Conservation (phyloP, 225 moss, liverwort and hornwort genomes). For the Pleurozium schreberi region DNA sequence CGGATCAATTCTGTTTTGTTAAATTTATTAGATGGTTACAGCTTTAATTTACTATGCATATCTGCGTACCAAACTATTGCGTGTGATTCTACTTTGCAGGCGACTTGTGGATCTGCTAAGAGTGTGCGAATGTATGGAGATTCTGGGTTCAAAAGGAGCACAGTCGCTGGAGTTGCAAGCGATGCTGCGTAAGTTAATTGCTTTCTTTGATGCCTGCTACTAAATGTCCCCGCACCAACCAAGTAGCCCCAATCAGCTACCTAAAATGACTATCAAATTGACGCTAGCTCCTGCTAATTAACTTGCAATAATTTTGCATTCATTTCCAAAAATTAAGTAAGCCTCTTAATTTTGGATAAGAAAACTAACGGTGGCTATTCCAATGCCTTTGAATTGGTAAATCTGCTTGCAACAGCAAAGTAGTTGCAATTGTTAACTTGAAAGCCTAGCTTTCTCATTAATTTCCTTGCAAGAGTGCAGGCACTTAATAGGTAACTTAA, state of each 20-base stretch:
- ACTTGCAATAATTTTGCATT: background rate
- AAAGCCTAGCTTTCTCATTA: background rate
- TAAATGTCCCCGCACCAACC: background rate
- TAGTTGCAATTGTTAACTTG: background rate
- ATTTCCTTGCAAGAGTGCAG: background rate
- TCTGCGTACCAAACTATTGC: background rate
- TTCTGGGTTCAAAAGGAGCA: slow-evolving; percentile 39
- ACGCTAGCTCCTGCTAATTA: background rate
- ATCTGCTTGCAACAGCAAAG: background rate
- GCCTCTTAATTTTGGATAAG: background rate
- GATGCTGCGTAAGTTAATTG: slow-evolving; percentile 74
- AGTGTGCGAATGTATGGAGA: slow-evolving; percentile 81
- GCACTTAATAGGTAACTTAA: background rate
- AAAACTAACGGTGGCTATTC: background rate
- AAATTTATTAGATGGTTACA: background rate
- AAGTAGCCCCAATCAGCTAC: background rate
- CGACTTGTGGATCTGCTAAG: slow-evolving; percentile 64
- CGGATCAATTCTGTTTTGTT: background rate
- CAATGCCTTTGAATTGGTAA: background rate
- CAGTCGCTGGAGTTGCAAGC: slow-evolving; percentile 34
- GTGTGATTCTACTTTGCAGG: slow-evolving; percentile 10
- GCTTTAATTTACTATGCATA: background rate
- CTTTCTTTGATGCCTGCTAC: background rate
- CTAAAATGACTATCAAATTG: background rate
- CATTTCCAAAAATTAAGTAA: background rate